A percentile compares a stretch with the other conserved stretches of the same genome.
phyloP scores from a whole-genome alignment of 2,329 filamentous ascomycete genomes.

The Alternaria postmessia region DNA sequence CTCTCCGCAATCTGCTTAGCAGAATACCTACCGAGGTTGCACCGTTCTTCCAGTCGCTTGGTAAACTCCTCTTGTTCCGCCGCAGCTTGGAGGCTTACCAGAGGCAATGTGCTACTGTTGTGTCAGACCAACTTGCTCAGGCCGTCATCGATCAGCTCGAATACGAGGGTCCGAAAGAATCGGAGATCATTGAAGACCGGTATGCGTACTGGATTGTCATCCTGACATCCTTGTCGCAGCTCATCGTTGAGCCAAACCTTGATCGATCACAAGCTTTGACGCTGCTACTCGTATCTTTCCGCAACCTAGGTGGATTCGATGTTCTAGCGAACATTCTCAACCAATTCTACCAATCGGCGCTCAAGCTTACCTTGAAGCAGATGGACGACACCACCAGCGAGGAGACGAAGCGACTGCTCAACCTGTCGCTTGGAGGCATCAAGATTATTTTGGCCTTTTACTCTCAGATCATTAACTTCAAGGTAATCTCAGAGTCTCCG shows the following conservation, averaged over 20 bases:
- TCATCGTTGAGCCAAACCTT: slow-evolving; percentile 73
- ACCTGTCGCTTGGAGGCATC: slow-evolving; percentile 67
- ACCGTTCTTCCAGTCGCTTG: slow-evolving; percentile 84
- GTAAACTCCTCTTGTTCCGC: slow-evolving; percentile 79
- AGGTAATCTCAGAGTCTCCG: slow-evolving; percentile 79
- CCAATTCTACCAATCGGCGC: slow-evolving; percentile 69
- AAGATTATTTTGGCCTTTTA: slow-evolving; percentile 89
- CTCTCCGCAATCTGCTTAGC: slow-evolving; percentile 77
- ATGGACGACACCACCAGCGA: slow-evolving; percentile 56
- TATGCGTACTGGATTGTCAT: slow-evolving; percentile 85
- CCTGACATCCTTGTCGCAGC: slow-evolving; percentile 77
- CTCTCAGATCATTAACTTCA: slow-evolving; percentile 75
- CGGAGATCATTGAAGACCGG: slow-evolving; percentile 65
- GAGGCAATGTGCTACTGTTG: slow-evolving; percentile 67
- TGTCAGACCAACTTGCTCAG: slow-evolving; percentile 74
- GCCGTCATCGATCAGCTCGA: slow-evolving; percentile 74
- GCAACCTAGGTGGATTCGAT: slow-evolving; percentile 78
- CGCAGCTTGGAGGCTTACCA: slow-evolving; percentile 72
- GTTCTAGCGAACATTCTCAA: slow-evolving; percentile 76
- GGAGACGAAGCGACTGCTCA: slow-evolving; percentile 45
- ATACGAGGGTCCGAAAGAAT: slow-evolving; percentile 55
- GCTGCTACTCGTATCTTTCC: slow-evolving; percentile 86
- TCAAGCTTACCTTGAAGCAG: slow-evolving; percentile 55
- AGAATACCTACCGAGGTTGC: slow-evolving; percentile 82
- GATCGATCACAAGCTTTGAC: slow-evolving; percentile 61